Percentiles rank a stretch among this genome's conserved stretches.
These are phyloP conservation scores for Tagetes patula DNA, from an alignment of 129 eudicot species.

Conservation along the genomic window DNA sequence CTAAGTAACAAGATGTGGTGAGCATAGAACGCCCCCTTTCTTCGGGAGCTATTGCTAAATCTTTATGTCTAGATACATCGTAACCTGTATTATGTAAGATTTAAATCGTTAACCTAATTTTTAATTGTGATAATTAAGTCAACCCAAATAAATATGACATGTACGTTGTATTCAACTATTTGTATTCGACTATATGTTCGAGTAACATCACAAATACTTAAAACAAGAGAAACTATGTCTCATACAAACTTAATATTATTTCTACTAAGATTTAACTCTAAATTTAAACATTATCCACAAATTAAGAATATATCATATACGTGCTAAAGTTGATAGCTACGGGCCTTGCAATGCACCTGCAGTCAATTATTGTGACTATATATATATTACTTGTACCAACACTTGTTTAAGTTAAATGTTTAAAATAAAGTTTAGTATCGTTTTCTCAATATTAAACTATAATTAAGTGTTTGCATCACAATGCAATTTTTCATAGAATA, in stretches of 20 bases:
- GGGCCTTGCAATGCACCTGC: not conserved
- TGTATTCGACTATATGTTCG: no score
- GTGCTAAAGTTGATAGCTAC: not conserved
- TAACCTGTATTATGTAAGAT: no score
- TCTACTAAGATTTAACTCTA: not conserved
- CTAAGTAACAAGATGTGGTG: not conserved
- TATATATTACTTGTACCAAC: slow-evolving; percentile 1
- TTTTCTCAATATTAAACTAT: not conserved
- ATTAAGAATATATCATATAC: not conserved
- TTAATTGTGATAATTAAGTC: no score
- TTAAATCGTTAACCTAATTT: no score
- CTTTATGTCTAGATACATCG: no score
- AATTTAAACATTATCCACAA: not conserved
- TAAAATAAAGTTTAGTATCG: not conserved
- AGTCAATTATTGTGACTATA: slow-evolving; percentile 20
- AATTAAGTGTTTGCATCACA: slow-evolving; percentile 2
- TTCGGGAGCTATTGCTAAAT: no score
- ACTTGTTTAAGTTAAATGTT: not conserved
- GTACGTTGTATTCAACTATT: no score
- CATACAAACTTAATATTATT: not conserved
- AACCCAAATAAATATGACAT: no score
- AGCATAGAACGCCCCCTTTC: no score
- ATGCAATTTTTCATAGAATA: not conserved
- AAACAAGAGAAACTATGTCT: no score
- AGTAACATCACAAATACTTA: no score